Evolutionary conservation across 345 rosid genomes (phyloP).

Genomic region (Rubroshorea leprosula): DNA sequence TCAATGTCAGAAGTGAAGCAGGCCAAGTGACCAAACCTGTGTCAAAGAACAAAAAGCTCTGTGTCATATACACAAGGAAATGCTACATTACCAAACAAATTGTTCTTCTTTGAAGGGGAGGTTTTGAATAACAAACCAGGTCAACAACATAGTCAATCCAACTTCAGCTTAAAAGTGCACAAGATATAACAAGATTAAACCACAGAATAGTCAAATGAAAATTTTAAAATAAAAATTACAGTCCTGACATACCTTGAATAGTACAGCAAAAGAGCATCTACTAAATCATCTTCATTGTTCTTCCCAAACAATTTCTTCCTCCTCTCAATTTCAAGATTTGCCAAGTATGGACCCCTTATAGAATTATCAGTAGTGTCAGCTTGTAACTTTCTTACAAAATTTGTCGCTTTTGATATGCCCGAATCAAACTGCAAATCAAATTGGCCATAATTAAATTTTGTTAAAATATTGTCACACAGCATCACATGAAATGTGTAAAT

Average conservation of each 20-base stretch:
- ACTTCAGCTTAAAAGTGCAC: neutral
- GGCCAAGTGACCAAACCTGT: slow-evolving; percentile 94
- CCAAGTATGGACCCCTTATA: slow-evolving; percentile 69
- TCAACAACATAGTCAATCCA: neutral
- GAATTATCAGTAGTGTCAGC: slow-evolving; percentile 38
- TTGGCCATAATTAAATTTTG: slow-evolving; percentile 15
- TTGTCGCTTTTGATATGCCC: slow-evolving; percentile 61
- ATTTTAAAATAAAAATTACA: no score
- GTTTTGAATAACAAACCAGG: neutral
- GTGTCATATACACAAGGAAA: neutral
- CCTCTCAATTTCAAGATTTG: slow-evolving; percentile 78
- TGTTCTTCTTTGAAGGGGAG: neutral
- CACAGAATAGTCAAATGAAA: neutral
- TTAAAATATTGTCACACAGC: slow-evolving; percentile 10
- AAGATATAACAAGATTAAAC: neutral
- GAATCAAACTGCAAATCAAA: slow-evolving; percentile 67
- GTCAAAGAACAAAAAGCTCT: slow-evolving; percentile 19
- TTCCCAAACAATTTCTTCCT: slow-evolving; percentile 69
- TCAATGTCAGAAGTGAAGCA: slow-evolving; percentile 82
- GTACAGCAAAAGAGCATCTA: slow-evolving; percentile 60
- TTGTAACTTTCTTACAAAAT: slow-evolving; percentile 58
- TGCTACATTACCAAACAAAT: neutral
- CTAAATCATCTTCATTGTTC: slow-evolving; percentile 44
- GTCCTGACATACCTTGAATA: slow-evolving; percentile 47
- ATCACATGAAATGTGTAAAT: slow-evolving; percentile 1